Percentiles rank a stretch among this genome's conserved stretches.
phyloP scores from a whole-genome alignment of 2,329 filamentous ascomycete species.

The Penicillium griseofulvum region DNA sequence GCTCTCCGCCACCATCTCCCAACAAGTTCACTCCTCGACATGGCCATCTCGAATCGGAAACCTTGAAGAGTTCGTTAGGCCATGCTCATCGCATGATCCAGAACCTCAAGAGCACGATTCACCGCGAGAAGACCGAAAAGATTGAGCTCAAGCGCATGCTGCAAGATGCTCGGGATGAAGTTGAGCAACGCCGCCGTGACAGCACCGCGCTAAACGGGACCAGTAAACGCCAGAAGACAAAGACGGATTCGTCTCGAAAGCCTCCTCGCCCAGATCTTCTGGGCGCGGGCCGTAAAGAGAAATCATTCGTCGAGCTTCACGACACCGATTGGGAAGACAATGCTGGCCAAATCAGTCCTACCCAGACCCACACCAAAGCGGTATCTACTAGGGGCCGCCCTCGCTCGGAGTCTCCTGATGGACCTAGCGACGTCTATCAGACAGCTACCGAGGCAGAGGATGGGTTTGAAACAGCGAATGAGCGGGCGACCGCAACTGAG shows the following conservation, averaged over 20 bases:
- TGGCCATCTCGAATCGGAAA: constrained; percentile 90
- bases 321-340: constrained; percentile 92
- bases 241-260: constrained; percentile 72
- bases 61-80: constrained; percentile 85
- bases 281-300: constrained; percentile 69
- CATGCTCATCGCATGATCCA: constrained; percentile 97
- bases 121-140: constrained; percentile 98
- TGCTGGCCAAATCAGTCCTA: constrained; percentile 58
- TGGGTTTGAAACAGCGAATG: constrained; percentile 72
- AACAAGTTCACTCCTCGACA: constrained; percentile 89
- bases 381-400: constrained; percentile 28
- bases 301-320: constrained; percentile 74
- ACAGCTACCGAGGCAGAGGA: constrained; percentile 74
- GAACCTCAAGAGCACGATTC: constrained; percentile 88
- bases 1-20: constrained; percentile 86
- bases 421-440: constrained; percentile 69
- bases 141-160: constrained; percentile 92
- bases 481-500: constrained; percentile 71
- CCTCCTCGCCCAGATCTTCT: constrained; percentile 69
- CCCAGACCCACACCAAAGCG: constrained; percentile 40
- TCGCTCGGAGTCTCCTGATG: constrained; percentile 35
- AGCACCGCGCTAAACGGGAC: constrained; percentile 45
- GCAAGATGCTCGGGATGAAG: constrained; percentile 89
- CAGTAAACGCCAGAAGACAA: constrained; percentile 59
- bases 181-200: constrained; percentile 65